Evolutionary conservation across 352 stramenopile species (phyloP).

Genomic region (Globisporangium spiculum): DNA sequence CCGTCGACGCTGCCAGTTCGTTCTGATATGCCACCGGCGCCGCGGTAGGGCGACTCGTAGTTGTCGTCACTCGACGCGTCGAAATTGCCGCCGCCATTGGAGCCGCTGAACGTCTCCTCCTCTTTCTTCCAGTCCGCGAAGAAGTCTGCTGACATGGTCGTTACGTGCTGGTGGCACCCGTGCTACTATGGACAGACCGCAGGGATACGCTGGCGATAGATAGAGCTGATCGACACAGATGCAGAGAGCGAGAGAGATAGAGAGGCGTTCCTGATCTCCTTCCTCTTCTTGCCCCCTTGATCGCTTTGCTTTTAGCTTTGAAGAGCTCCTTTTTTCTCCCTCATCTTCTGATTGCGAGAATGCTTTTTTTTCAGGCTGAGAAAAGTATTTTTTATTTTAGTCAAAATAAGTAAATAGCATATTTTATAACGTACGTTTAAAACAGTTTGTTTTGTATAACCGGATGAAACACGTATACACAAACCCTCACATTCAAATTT

Average conservation of each 20-base stretch:
- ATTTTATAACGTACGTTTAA: no score
- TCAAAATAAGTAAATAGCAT: no score
- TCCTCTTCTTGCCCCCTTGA: neutral
- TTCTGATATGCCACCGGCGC: conserved; percentile 20
- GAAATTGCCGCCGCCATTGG: conserved; percentile 17
- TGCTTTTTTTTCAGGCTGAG: no score
- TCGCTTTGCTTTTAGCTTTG: neutral
- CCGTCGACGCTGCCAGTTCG: conserved; percentile 23
- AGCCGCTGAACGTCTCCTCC: conserved; percentile 35
- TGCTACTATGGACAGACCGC: neutral
- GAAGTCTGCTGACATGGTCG: conserved; percentile 81
- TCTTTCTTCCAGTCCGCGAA: conserved; percentile 90
- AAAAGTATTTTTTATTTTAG: no score
- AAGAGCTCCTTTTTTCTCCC: neutral
- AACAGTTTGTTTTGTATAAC: no score
- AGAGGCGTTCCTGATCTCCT: neutral
- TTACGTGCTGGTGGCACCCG: neutral
- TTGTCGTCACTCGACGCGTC: conserved; percentile 16
- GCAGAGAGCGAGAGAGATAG: neutral
- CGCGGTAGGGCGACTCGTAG: conserved; percentile 44
- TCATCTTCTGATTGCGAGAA: neutral
- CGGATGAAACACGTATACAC: no score
- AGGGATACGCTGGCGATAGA: no score
- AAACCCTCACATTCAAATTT: no score
- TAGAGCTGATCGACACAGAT: neutral